phyloP scores from a whole-genome alignment of 208 protist species.

The Leishmania braziliensis region DNA sequence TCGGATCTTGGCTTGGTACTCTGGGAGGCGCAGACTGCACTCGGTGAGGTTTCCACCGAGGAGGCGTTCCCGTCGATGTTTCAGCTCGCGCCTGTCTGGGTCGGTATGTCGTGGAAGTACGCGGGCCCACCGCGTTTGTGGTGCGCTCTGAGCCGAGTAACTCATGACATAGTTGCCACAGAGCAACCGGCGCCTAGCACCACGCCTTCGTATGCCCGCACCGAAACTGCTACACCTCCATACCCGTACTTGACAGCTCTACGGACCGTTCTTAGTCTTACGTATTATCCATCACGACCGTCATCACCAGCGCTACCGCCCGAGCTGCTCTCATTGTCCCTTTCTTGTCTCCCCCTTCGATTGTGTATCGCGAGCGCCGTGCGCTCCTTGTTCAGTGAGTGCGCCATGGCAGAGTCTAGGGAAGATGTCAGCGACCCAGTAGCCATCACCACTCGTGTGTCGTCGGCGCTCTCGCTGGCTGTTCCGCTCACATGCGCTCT shows the following conservation, averaged over 20 bases:
- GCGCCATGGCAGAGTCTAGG: neutral
- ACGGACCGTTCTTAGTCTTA: neutral
- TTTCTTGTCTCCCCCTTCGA: neutral
- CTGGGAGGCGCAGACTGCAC: conserved; percentile 8
- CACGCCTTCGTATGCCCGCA: neutral
- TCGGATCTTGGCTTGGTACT: conserved; percentile 8
- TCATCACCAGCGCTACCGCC: neutral
- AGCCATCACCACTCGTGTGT: neutral
- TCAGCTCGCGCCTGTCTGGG: conserved; percentile 8
- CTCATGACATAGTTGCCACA: neutral
- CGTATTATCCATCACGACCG: neutral
- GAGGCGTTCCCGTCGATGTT: neutral
- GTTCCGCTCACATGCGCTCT: neutral
- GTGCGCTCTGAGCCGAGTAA: neutral
- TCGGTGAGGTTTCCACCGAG: conserved; percentile 3
- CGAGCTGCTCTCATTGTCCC: no score
- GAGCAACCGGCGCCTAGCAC: neutral
- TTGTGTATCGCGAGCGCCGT: conserved; percentile 1
- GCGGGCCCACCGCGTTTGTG: conserved; percentile 9
- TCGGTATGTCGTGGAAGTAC: conserved; percentile 3
- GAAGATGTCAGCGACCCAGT: neutral
- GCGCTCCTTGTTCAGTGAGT: neutral
- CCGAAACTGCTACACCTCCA: neutral
- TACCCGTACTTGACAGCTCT: neutral
- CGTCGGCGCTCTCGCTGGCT: neutral